Base-by-base conservation (phyloP, 2,329 filamentous ascomycete species). In the Venturia nashicola region DNA sequence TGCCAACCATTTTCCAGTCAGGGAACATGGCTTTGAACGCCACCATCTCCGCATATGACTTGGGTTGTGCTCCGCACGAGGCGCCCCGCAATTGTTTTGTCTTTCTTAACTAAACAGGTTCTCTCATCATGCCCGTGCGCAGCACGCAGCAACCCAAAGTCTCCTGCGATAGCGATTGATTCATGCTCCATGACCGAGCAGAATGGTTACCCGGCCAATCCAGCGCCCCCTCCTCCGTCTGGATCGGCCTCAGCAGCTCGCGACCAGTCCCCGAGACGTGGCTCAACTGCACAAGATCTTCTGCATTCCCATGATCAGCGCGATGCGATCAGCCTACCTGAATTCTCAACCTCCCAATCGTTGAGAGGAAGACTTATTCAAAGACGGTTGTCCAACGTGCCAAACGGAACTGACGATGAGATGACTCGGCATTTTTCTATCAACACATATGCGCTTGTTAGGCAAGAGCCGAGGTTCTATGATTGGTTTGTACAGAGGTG, bases 401-500 rank as follows among this genome's bases (percentile, higher is more conserved):
- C 51, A 6, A 57, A 57, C 32, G 51, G 16, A 57, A 20, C 16
- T 16, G 32, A 57, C 12, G 51, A 57, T 57, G 51, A 57, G 32
- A 32, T 57, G 14, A 57, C 51, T 57, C 51, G 14, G 32, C 27
- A 36, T 7, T 36, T n/a, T 11, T 36, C 51, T 6, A 36, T 57
- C 14, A 36, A 57, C 18, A 57, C 51, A 27, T 65, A 65, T 27
- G 16, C 34, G 20, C 46, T 65, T 20, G 42, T 34, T 27, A 63
- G 59, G 34, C 27, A 61, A 60, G 27, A 42, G 27, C 59, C 43
- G 7, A 65, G 42, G 39, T 77, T 76, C 75, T 74, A 73, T 62
- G 69, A 73, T 61, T 68, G 71, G n/a, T 59, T 77, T 20, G 68
- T 69, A 36, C 75, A 69, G 61, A 79, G 80, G 65, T 84, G 82